phyloP scores from a whole-genome alignment of 257 asterid genomes.

The Solanum commersonii region DNA sequence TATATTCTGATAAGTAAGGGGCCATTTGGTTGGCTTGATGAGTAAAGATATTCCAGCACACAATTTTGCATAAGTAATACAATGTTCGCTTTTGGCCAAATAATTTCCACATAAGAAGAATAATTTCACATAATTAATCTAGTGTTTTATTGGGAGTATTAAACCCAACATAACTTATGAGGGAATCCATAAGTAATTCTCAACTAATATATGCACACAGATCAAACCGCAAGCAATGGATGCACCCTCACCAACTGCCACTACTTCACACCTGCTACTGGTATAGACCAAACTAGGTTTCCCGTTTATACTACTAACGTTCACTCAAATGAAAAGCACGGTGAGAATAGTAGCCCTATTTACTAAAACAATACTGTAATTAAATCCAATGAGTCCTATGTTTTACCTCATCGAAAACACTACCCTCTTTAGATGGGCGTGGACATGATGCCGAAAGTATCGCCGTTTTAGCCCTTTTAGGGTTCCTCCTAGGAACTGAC shows the following conservation, averaged over 20 bases:
- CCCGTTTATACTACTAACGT: not conserved
- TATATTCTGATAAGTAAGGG: not conserved
- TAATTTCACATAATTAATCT: not conserved
- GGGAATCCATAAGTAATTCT: not conserved
- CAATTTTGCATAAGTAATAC: not conserved
- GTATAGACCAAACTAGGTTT: not conserved
- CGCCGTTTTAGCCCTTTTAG: conserved; percentile 45
- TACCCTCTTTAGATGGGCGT: conserved; percentile 9
- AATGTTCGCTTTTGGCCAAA: not conserved
- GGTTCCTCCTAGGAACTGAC: conserved; percentile 47
- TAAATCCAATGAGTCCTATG: not conserved
- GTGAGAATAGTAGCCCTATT: not conserved
- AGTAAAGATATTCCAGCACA: not conserved
- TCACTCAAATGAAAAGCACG: not conserved
- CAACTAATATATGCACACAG: not conserved
- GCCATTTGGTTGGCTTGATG: not conserved
- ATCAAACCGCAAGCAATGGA: not conserved
- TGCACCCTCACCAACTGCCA: not conserved
- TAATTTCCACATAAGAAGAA: not conserved
- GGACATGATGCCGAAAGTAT: conserved; percentile 30
- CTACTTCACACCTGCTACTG: not conserved
- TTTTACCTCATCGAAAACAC: conserved; percentile 41
- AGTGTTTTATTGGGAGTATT: not conserved
- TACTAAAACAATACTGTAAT: not conserved
- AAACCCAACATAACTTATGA: not conserved